Evolutionary conservation across 257 asterid genomes (phyloP).

Genomic region (Petrea volubilis): DNA sequence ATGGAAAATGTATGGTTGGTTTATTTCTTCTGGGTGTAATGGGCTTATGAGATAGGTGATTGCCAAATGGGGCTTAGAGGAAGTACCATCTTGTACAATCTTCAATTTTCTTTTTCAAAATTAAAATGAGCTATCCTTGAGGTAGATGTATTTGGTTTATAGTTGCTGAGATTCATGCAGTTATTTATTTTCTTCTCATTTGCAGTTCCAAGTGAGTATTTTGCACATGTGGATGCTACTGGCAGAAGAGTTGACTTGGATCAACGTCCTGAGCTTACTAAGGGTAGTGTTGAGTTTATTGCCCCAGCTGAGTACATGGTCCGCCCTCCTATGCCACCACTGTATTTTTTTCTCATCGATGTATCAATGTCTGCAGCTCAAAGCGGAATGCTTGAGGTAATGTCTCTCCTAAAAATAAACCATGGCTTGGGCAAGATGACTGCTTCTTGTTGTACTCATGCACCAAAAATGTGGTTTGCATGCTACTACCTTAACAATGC

Average conservation of each 20-base stretch:
- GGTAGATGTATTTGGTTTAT: conserved; percentile 15
- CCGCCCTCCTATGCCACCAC: conserved; percentile 92
- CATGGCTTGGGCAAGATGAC: background rate
- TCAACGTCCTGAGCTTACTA: conserved; percentile 83
- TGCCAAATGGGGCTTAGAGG: conserved; percentile 4
- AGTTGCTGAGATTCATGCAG: conserved; percentile 20
- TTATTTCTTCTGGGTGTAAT: background rate
- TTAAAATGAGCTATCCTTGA: conserved; percentile 1
- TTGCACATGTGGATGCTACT: conserved; percentile 73
- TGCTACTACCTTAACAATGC: background rate
- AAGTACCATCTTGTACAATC: conserved; percentile 3
- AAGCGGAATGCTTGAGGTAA: conserved; percentile 96
- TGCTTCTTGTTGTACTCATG: conserved; percentile 8
- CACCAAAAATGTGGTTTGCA: background rate
- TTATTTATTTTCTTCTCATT: conserved; percentile 36
- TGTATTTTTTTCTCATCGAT: conserved; percentile 83
- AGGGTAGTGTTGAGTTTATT: conserved; percentile 83
- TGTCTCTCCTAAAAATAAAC: background rate
- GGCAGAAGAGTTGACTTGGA: conserved; percentile 81
- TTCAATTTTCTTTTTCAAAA: background rate
- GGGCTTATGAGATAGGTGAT: background rate
- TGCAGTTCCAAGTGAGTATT: conserved; percentile 90
- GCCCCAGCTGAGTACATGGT: conserved; percentile 90
- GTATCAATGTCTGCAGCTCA: conserved; percentile 79
- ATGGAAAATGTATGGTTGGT: background rate